Evolutionary conservation across 2,329 filamentous ascomycete species (phyloP).

Genomic region (Monilinia laxa): DNA sequence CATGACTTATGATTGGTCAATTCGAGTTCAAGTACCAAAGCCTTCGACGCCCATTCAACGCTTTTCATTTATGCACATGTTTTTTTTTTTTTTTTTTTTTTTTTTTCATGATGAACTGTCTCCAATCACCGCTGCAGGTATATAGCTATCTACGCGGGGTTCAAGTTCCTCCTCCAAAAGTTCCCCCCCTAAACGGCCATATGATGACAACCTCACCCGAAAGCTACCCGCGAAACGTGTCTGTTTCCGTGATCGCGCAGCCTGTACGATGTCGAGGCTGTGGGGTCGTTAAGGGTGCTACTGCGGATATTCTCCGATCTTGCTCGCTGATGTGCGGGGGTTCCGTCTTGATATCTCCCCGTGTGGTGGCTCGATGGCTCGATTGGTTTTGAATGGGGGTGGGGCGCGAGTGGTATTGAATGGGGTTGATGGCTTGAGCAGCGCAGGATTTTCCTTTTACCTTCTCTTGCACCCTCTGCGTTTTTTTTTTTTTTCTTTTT

Average conservation of each 20-base stretch:
- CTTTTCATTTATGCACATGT: slow-evolving; percentile 21
- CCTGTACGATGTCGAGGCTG: background rate
- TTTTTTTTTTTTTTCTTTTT: too few relatives aligned
- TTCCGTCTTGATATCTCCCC: background rate
- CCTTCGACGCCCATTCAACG: slow-evolving; percentile 15
- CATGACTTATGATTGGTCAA: slow-evolving; percentile 29
- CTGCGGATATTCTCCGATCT: background rate
- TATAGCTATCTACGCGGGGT: background rate
- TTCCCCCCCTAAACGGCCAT: background rate
- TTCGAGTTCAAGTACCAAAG: slow-evolving; percentile 1
- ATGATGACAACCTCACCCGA: background rate
- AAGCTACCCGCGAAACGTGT: too few relatives aligned
- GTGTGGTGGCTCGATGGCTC: slow-evolving; percentile 12
- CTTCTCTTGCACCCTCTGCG: too few relatives aligned
- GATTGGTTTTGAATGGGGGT: background rate
- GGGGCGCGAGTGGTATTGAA: too few relatives aligned
- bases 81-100: too few relatives aligned
- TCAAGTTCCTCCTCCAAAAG: background rate
- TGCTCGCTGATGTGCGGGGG: background rate
- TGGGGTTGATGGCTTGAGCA: too few relatives aligned
- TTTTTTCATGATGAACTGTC: background rate
- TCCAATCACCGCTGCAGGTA: slow-evolving; percentile 8
- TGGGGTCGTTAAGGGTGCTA: background rate
- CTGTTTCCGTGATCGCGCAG: background rate
- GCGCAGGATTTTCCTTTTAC: too few relatives aligned